These are phyloP conservation scores for Cladosporium austrohemisphaericum DNA, from an alignment of 2,329 filamentous ascomycete species.

Conservation along the genomic window DNA sequence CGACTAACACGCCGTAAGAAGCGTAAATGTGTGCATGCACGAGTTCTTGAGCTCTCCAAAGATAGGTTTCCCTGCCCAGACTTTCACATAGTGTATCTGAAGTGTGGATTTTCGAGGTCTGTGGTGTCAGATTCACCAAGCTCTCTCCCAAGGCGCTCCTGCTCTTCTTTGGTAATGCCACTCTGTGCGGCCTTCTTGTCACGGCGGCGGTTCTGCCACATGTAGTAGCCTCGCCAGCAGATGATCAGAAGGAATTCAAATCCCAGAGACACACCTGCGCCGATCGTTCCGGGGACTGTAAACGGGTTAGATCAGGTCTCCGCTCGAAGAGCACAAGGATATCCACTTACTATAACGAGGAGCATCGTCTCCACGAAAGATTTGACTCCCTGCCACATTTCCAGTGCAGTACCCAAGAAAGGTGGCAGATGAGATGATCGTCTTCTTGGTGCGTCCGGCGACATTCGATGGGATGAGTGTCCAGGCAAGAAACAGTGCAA, in stretches of 20 bases:
- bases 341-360: slow-evolving; percentile 36
- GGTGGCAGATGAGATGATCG: slow-evolving; percentile 44
- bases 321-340: not conserved
- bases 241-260: slow-evolving; percentile 35
- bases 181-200: slow-evolving; percentile 24
- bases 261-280: slow-evolving; percentile 36
- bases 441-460: slow-evolving; percentile 47
- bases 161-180: slow-evolving; percentile 51
- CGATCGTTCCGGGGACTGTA: slow-evolving; percentile 39
- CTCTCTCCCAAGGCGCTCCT: slow-evolving; percentile 61
- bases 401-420: slow-evolving; percentile 48
- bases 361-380: slow-evolving; percentile 43
- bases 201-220: slow-evolving; percentile 37
- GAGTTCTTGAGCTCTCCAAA: too few relatives aligned
- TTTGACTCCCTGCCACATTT: slow-evolving; percentile 47
- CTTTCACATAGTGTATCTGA: slow-evolving; percentile 27
- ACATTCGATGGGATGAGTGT: slow-evolving; percentile 44
- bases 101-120: slow-evolving; percentile 49
- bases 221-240: slow-evolving; percentile 40
- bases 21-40: too few relatives aligned
- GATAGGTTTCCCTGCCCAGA: too few relatives aligned
- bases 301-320: not conserved
- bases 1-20: too few relatives aligned
- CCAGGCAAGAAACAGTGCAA: slow-evolving; percentile 35
- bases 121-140: slow-evolving; percentile 68